phyloP scores from a whole-genome alignment of 2,329 filamentous ascomycete genomes.

The Cladophialophora bantiana region DNA sequence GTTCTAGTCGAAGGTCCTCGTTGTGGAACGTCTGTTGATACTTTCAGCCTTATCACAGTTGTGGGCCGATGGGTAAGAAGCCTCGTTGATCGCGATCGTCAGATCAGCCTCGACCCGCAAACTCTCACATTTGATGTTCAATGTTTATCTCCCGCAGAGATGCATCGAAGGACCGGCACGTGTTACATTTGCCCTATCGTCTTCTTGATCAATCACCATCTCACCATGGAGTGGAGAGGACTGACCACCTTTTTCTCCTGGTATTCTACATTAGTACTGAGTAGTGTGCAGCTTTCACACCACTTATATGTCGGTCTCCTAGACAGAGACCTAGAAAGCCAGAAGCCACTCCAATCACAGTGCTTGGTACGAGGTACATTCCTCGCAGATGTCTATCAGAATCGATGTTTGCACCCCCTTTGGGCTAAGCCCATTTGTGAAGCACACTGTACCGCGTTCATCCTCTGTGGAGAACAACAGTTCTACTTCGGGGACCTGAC shows the following conservation, averaged over 20 bases:
- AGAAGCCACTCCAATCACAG: not conserved
- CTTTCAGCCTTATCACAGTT: constrained; percentile 16
- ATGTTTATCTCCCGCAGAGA: constrained; percentile 13
- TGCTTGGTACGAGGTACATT: not conserved
- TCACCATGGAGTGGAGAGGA: not conserved
- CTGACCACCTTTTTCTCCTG: not conserved
- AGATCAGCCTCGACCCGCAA: constrained; percentile 29
- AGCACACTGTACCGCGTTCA: not conserved
- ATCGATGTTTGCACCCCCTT: not conserved
- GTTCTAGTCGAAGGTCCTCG: not conserved
- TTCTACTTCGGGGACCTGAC: not conserved
- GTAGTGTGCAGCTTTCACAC: not conserved
- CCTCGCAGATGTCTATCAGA: not conserved
- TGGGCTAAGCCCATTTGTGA: not conserved
- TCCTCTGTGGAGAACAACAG: not conserved
- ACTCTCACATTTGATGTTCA: constrained; percentile 20
- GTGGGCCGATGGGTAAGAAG: constrained; percentile 15
- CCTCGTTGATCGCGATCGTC: constrained; percentile 31
- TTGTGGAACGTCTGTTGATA: constrained; percentile 1
- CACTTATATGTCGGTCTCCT: not conserved
- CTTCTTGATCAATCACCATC: not conserved
- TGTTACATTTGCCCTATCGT: not conserved
- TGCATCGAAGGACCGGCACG: constrained; percentile 6
- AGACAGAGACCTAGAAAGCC: not conserved
- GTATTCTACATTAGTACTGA: not conserved